Base-by-base conservation (phyloP, 1,284 basidiomycete genomes). In the Leccinum pachyderme region DNA sequence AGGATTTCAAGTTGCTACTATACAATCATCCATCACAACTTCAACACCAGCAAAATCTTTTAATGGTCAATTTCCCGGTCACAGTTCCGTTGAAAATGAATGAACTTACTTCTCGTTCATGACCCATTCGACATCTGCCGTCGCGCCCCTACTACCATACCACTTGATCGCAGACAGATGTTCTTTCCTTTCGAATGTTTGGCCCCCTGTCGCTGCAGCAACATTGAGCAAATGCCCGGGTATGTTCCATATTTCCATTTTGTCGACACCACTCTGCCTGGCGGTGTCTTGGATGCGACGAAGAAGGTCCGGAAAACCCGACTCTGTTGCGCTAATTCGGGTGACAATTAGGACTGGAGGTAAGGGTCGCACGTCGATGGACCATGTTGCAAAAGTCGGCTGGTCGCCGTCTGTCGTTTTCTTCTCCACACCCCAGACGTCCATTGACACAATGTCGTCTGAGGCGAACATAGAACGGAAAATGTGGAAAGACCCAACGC, bases 201-300 rank as follows among this genome's bases (percentile, higher is more conserved):
- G 67, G 4, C 78, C 81, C 4, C 77, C 79, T 1, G 72, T 58
- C 12, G 60, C 57, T 22, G 61, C 51, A 5, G 75, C 77, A 29
- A 69, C 56, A 2, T 61, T 57, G 47, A 71, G 58, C 31, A 84
- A 63, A 22, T 73, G 61, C 12, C 63, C 57, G 0, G 71, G 68
- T 29, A 84, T 55, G 63, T 81, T 81, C 83, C 85, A 87, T 1
- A 79, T 68, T 60, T 86, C 84, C 25, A 87, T 67, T 49, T 63
- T 71, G 44, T 73, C 65, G 33, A 81, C 67, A 7, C 72, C 71
- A 52, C 75, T 60, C 53, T 73, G 63, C 51, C 61, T 66, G 24
- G 81, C 81, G 18, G 70, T 71, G 29, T 67, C 64, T 48, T 74
- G 61, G 3, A 83, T 62, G 41, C 65, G 68, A 8, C 57, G 57